Evolutionary conservation across 495 filamentous ascomycete genomes (phyloP), one percentile per base, ranked within the genome.

Genomic region (Penicillium pulvis): DNA sequence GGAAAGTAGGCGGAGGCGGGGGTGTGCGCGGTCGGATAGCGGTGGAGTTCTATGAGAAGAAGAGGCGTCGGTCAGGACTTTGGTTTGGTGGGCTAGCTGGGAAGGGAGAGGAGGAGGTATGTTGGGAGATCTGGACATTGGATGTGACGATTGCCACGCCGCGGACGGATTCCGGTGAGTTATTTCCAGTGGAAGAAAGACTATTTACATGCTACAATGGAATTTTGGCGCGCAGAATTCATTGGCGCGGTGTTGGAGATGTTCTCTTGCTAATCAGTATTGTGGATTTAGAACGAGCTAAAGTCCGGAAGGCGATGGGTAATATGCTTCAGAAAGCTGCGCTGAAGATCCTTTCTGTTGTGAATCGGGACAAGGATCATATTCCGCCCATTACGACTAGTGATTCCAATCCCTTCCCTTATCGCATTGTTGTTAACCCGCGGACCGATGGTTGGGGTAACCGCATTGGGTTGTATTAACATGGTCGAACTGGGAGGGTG

Each of bases 321-420:
- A 88, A 87, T 41, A 91, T 89, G 61, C 84, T 98, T 35, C 87
- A 91, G 31, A 90, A 90, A 57, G 87, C 92, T 3, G 87, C 91
- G 45, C 81, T 96, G 77, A 96, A 96, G 69, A 92, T 97, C 60
- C 81, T 97, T 20, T 85, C 83, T 47, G 86, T 87, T 31, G 94
- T 90, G 59, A 96, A 96, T 71, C 73, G 81, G 12, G 89, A 96
- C 64, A 96, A 95, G 71, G 91, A 96, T 67, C 94, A 98, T 75
- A 97, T 98, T 65, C 94, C 94, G 30, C 95, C 94, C 48, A 98
- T 98, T 57, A 97, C 92, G 24, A 93, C 90, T 8, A 93, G 85
- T 64, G 92, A 97, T 31, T 79, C 86, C 47, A 98, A 98, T 67
- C 93, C 95, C 0, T 98, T 98, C 69, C 93, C 94, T 4, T 98